Evolutionary conservation across 129 eudicot species (phyloP), one percentile per base, ranked within the genome.

Genomic region (Artemisia annua): DNA sequence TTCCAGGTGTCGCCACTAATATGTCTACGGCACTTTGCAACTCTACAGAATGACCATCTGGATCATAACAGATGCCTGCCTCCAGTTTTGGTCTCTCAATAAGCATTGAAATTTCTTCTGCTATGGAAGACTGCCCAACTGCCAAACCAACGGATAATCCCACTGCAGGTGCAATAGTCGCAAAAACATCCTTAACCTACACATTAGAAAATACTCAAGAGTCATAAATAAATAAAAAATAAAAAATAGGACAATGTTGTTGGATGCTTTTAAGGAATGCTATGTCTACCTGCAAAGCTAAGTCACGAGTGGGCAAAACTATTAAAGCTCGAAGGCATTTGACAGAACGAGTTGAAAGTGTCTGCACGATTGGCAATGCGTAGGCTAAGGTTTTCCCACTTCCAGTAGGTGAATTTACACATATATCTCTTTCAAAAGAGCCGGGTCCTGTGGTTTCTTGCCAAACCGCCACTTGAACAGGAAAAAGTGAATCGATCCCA

Each of bases 401-500:
- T 61, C 98, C 98, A 7, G 98, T 93, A 22, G 97, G 98, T 70
- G 98, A 89, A 79, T 87, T 87, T 35, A 93, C 79, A 73, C 98
- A 93, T 16, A 93, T 79, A 66, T 93, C 98, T 48, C 98, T 76
- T 57, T 87, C 92, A 57, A 93, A 93, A 30, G 83, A 86, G 64
- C 98, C 97, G 26, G 96, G 97, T 9, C 98, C 98, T n/a, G 89
- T 70, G 11, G 95, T 89, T 83, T 93, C 97, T 61, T 87, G 95
- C 98, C 98, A 93, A 59, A 89, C 95, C 19, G 92, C 92, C 20
- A 89, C 86, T 86, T 93, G 98, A 59, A 89, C 96, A 3, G 97
- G 92, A 77, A 89, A 93, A 48, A 89, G 91, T 50, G 96, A 93
- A 69, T 76, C 57, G 54, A 87, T 62, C 15, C 90, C 90, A 78